A percentile compares a stretch with the other conserved stretches of the same genome.
These are phyloP conservation scores for Acanthamoeba culbertsoni DNA, from an alignment of 208 protist species.

Conservation along the genomic window DNA sequence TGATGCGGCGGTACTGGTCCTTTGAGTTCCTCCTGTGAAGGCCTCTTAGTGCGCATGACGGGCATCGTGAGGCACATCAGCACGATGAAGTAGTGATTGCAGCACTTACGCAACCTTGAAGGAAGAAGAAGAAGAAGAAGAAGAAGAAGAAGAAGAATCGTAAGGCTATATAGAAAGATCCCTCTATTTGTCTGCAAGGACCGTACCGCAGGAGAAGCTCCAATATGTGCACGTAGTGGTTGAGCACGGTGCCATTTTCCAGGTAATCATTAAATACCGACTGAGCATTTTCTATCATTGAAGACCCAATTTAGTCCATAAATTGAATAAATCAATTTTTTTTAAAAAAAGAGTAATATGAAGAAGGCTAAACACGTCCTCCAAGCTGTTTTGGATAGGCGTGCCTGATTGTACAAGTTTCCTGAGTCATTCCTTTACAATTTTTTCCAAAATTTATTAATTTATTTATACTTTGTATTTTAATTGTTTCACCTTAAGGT, in stretches of 20 bases:
- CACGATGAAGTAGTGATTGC: conserved; percentile 77
- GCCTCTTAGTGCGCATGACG: not conserved
- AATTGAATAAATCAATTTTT: not conserved
- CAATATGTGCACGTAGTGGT: conserved; percentile 82
- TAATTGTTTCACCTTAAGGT: too few relatives aligned
- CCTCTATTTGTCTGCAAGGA: too few relatives aligned
- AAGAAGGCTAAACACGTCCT: conserved; percentile 82
- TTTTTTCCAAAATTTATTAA: not conserved
- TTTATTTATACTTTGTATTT: not conserved
- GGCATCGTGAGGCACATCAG: conserved; percentile 54
- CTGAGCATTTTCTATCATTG: not conserved
- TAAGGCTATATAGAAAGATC: too few relatives aligned
- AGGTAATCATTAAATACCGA: not conserved
- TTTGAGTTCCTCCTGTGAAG: not conserved
- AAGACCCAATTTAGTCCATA: not conserved
- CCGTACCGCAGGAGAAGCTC: conserved; percentile 76
- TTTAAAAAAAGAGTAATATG: conserved; percentile 55
- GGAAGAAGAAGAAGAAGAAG: too few relatives aligned
- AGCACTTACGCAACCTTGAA: conserved; percentile 80
- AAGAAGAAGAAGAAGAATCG: too few relatives aligned
- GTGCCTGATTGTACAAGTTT: conserved; percentile 60
- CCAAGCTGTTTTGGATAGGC: conserved; percentile 84
- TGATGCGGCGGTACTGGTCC: conserved; percentile 4
- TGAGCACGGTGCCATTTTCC: not conserved
- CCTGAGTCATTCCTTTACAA: not conserved